phyloP scores from a whole-genome alignment of 768 basidiomycete species.

The Nidularia pulvinata region DNA sequence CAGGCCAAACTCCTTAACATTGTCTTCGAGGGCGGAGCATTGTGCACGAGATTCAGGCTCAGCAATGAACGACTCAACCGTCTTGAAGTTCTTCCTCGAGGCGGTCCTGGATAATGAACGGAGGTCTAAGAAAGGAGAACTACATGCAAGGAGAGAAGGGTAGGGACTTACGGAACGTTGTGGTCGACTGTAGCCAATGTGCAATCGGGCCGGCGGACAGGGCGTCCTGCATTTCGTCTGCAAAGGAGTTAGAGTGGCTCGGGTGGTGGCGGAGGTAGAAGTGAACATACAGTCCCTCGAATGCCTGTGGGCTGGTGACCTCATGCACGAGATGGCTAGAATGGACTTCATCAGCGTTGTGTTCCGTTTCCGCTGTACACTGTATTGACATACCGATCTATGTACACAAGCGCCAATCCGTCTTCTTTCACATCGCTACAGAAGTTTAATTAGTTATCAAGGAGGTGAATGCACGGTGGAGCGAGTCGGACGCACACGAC shows the following conservation, averaged over 20 bases:
- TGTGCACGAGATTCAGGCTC: slow-evolving; percentile 89
- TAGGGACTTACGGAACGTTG: slow-evolving; percentile 72
- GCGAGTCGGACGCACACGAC: slow-evolving; percentile 62
- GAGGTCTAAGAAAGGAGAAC: background rate
- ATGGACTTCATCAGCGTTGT: slow-evolving; percentile 6
- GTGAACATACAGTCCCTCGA: slow-evolving; percentile 68
- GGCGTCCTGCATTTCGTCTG: slow-evolving; percentile 73
- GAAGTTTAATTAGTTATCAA: slow-evolving; percentile 6
- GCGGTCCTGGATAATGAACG: slow-evolving; percentile 47
- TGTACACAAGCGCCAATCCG: slow-evolving; percentile 82
- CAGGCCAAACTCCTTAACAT: slow-evolving; percentile 89
- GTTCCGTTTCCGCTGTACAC: background rate
- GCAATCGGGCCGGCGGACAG: slow-evolving; percentile 84
- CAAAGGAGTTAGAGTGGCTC: slow-evolving; percentile 9
- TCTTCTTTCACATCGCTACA: slow-evolving; percentile 70
- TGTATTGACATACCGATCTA: slow-evolving; percentile 58
- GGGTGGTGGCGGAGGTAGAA: background rate
- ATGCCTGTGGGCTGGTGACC: slow-evolving; percentile 94
- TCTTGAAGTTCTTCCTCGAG: slow-evolving; percentile 75
- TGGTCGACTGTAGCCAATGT: slow-evolving; percentile 91
- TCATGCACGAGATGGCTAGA: slow-evolving; percentile 75
- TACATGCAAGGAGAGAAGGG: background rate
- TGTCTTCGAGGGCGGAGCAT: slow-evolving; percentile 81
- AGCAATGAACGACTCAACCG: slow-evolving; percentile 70
- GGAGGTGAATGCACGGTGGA: slow-evolving; percentile 2